Conservation (phyloP, 1,284 basidiomycete species). For the Leccinum subspadiceum region DNA sequence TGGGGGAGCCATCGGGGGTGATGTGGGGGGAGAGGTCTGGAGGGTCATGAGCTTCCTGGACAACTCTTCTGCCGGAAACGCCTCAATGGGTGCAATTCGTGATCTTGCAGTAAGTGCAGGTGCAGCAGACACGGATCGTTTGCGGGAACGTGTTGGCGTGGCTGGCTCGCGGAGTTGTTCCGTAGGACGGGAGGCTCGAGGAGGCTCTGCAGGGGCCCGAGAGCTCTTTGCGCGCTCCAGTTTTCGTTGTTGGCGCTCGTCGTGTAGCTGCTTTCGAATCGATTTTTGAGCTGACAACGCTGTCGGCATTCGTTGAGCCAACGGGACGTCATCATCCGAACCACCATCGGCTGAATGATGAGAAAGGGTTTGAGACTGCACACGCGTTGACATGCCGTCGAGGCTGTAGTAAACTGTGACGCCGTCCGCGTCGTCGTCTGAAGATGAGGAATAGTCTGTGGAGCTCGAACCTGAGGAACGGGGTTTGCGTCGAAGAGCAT, state of each 20-base stretch:
- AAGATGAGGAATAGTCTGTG: slow-evolving; percentile 35
- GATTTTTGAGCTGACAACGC: slow-evolving; percentile 76
- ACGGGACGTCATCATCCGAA: slow-evolving; percentile 62
- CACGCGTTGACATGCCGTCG: slow-evolving; percentile 31
- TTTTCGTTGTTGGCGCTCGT: slow-evolving; percentile 61
- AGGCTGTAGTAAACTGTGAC: slow-evolving; percentile 45
- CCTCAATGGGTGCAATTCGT: slow-evolving; percentile 26
- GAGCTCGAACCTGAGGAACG: slow-evolving; percentile 32
- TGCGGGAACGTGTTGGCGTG: slow-evolving; percentile 19
- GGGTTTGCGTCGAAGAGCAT: slow-evolving; percentile 30
- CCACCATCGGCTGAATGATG: slow-evolving; percentile 21
- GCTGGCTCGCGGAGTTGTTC: slow-evolving; percentile 6
- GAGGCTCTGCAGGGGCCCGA: slow-evolving; percentile 14
- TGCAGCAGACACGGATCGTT: slow-evolving; percentile 31
- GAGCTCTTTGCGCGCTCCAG: slow-evolving; percentile 43
- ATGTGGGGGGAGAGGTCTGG: slow-evolving; percentile 34
- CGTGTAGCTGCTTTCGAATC: slow-evolving; percentile 66
- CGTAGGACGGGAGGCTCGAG: slow-evolving; percentile 12
- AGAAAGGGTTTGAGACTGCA: slow-evolving; percentile 25
- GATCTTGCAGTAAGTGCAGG: slow-evolving; percentile 15
- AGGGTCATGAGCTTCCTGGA: slow-evolving; percentile 55
- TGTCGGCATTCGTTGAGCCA: slow-evolving; percentile 74
- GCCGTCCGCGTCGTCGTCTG: slow-evolving; percentile 41
- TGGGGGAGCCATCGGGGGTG: slow-evolving; percentile 12
- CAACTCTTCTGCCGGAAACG: slow-evolving; percentile 58